These are phyloP conservation scores for Phialophora expanda DNA, from an alignment of 2,329 filamentous ascomycete genomes.

Conservation along the genomic window DNA sequence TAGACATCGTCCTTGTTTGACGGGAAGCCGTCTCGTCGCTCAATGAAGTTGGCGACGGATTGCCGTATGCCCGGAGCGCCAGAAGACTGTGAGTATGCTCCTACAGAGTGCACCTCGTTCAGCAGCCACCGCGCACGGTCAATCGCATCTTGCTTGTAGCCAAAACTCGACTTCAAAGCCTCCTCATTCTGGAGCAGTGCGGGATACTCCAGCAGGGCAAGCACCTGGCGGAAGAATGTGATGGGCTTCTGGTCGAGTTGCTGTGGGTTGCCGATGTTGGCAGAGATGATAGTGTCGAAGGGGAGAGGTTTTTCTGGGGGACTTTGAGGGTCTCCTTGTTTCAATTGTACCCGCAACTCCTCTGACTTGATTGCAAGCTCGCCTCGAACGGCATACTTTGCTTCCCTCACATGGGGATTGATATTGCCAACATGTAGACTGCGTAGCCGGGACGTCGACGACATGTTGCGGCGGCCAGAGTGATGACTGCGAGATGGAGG, in stretches of 20 bases:
- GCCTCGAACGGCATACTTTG: constrained; percentile 95
- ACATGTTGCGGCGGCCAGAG: constrained; percentile 51
- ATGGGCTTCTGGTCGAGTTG: constrained; percentile 98
- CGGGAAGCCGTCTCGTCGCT: constrained; percentile 87
- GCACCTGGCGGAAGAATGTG: constrained; percentile 97
- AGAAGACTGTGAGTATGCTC: constrained; percentile 94
- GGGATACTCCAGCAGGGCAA: constrained; percentile 91
- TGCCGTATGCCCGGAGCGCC: constrained; percentile 85
- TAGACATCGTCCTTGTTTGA: constrained; percentile 82
- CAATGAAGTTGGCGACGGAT: constrained; percentile 90
- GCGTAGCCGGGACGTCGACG: constrained; percentile 51
- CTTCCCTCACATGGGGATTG: constrained; percentile 83
- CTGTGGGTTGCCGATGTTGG: constrained; percentile 99
- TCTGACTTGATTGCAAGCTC: constrained; percentile 94
- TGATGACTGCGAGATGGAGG: constrained; percentile 3
- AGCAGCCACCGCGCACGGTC: constrained; percentile 81
- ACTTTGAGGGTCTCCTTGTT: constrained; percentile 48
- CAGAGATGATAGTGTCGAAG: constrained; percentile 89
- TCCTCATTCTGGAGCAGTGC: constrained; percentile 79
- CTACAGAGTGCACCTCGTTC: constrained; percentile 84
- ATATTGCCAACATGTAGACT: constrained; percentile 82
- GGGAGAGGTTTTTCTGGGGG: constrained; percentile 66
- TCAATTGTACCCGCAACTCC: constrained; percentile 77
- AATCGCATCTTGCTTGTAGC: constrained; percentile 89
- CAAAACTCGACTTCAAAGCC: constrained; percentile 73